Evolutionary conservation across 371 early-diverging fungal species (phyloP), one percentile per base, ranked within the genome.

Genomic region (Umbelopsis sp.): DNA sequence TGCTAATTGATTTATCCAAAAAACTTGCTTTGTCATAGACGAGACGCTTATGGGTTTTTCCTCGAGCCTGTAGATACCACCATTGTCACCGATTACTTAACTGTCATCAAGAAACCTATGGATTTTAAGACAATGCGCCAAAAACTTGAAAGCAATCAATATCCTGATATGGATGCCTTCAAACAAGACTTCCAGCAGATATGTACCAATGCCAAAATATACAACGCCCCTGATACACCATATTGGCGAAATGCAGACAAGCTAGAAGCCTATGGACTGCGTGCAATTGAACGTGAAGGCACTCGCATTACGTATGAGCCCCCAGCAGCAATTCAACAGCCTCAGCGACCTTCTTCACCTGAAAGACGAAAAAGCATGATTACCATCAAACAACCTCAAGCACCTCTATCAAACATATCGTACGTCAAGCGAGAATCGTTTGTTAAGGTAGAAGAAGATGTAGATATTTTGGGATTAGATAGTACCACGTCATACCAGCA

Each of bases 51-150:
- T 75, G 92, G 93, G 0, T 87, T 94, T 63, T 96, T 96, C 70
- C 70, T 91, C 18, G 87, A 91, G 41, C 94, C 95, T 25, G 96
- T 96, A n/a, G 91, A 95, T 74, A 85, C 88, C 16, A 73, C 70
- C 0, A 63, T 89, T 10, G 94, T 96, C 9, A 83, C 89, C 2
- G 94, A 94, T 69, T 96, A 96, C 74, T 69, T 90, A 24, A 78
- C 84, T 5, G 84, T 95, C 6, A 92, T 92, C 65, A 87, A 85
- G 62, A 73, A 80, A 2, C 92, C 92, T 0, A 92, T 92, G 92
- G 92, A 91, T 63, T 83, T 92, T 48, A 80, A 81, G 0, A 91
- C 91, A 0, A 89, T 92, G 87, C 76, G 86, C 14, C 74, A 78
- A 20, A 92, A 91, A 65, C 74, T 92, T 0, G 78, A 82, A 24